These are phyloP conservation scores for Pyrenophora seminiperda DNA, from an alignment of 2,329 filamentous ascomycete genomes.

Conservation along the genomic window DNA sequence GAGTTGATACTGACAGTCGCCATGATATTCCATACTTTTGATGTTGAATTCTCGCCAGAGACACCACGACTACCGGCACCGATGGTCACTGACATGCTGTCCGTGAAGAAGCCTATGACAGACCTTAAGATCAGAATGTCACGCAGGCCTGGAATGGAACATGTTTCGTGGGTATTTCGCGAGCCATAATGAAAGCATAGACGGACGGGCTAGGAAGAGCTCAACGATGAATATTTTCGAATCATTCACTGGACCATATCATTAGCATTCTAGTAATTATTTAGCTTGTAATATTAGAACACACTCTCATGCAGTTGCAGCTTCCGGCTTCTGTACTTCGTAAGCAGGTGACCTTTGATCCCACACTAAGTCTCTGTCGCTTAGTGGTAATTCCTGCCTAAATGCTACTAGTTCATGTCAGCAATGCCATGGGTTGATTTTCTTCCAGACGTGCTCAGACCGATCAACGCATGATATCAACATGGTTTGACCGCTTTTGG, in stretches of 20 bases:
- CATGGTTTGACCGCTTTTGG: too few species aligned
- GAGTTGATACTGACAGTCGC: background rate
- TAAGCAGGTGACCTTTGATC: too few species aligned
- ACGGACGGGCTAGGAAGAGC: background rate
- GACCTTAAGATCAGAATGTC: background rate
- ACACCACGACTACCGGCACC: background rate
- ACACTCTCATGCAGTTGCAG: too few species aligned
- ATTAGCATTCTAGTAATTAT: background rate
- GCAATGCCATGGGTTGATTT: too few species aligned
- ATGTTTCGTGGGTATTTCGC: background rate
- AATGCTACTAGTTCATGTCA: too few species aligned
- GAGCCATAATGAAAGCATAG: background rate
- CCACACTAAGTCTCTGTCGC: too few species aligned
- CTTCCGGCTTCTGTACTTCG: too few species aligned
- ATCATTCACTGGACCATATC: background rate
- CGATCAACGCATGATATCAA: too few species aligned
- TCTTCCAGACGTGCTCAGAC: too few species aligned
- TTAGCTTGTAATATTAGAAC: background rate
- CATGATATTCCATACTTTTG: constrained; percentile 1
- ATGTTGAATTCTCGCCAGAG: background rate
- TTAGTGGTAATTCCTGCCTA: too few species aligned
- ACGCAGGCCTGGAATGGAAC: constrained; percentile 1
- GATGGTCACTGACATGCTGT: background rate
- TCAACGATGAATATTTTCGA: background rate
- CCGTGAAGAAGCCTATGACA: background rate